Percentiles rank a stretch among this genome's conserved stretches.
Conservation (phyloP, 495 filamentous ascomycete genomes). For the Lasiosphaeria hispida region DNA sequence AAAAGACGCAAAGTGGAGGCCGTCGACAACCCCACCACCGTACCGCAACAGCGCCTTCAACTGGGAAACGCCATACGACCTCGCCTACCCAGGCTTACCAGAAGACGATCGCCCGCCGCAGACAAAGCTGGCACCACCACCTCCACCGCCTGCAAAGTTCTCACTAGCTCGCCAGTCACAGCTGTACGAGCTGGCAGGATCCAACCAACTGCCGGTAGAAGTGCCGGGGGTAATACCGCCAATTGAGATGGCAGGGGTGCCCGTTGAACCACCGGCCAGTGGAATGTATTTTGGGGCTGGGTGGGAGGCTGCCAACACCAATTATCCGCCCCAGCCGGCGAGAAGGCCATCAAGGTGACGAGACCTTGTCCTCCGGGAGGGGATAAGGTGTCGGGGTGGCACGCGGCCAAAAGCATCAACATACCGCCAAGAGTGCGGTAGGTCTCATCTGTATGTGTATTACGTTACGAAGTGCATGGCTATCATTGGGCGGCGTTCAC, state of each 20-base stretch:
- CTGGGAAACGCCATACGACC: slow-evolving; percentile 34
- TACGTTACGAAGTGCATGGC: background rate
- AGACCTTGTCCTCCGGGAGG: no score
- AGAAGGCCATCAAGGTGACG: background rate
- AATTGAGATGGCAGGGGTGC: slow-evolving; percentile 15
- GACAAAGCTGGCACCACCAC: background rate
- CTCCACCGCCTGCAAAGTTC: background rate
- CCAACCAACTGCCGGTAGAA: slow-evolving; percentile 2
- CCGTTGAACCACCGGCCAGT: background rate
- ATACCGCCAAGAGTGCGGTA: no score
- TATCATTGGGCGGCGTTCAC: slow-evolving; percentile 1
- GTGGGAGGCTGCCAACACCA: background rate
- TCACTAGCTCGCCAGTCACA: background rate
- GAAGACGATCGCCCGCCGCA: background rate
- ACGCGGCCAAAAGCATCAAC: no score
- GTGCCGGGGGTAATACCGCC: background rate
- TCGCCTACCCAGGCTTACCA: slow-evolving; percentile 9
- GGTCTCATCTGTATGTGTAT: background rate
- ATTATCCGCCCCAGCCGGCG: background rate
- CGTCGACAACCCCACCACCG: slow-evolving; percentile 11
- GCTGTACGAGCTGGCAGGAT: slow-evolving; percentile 14
- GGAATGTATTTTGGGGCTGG: background rate
- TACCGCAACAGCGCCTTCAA: slow-evolving; percentile 25
- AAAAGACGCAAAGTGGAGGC: slow-evolving; percentile 20
- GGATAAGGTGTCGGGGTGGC: no score